Evolutionary conservation across 768 basidiomycete genomes (phyloP), one percentile per base, ranked within the genome.

Genomic region (Lentinula raphanica): DNA sequence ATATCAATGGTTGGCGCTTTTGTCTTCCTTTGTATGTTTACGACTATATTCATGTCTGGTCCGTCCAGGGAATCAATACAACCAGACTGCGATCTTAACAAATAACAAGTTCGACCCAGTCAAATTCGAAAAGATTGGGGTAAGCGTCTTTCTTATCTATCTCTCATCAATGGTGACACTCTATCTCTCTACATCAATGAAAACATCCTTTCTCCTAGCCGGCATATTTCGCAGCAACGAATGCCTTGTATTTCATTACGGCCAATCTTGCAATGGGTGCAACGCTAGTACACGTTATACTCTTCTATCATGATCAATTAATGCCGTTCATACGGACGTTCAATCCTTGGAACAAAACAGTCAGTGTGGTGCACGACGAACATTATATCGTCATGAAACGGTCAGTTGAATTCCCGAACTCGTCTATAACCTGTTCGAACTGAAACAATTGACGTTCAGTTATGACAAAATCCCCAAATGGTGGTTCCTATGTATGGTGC

Each of bases 281-380:
- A 31, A 64, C 61, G 5, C 62, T 57, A 17, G 59, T 60, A 23
- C 63, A 60, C 63, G 69, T 74, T 45, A 54, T 66, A 56, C 65
- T 74, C 58, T 74, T 69, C 69, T 70, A 75, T 63, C 69, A 72
- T 64, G 58, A 67, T 35, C 71, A 74, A 54, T 65, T 74, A 50
- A 69, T 67, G 63, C 67, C 68, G 11, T 71, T 72, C 65, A 63
- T 72, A 58, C 62, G 63, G 58, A 61, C 69, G 29, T 60, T 72
- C 53, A 71, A 71, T 63, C 71, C 71, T 42, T 71, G 70, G 72
- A 71, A 67, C 68, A 65, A 65, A 59, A 58, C 60, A 13, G 51
- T 60, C 29, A 58, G 62, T 31, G 63, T 65, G 44, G 65, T 71
- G 15, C 65, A 72, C 63, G 71, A 72, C 36, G 64, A 66, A 50